A percentile compares a stretch with the other conserved stretches of the same genome.
Evolutionary conservation across 2,329 filamentous ascomycete species (phyloP).

Genomic region (Hymenoscyphus fraxineus): DNA sequence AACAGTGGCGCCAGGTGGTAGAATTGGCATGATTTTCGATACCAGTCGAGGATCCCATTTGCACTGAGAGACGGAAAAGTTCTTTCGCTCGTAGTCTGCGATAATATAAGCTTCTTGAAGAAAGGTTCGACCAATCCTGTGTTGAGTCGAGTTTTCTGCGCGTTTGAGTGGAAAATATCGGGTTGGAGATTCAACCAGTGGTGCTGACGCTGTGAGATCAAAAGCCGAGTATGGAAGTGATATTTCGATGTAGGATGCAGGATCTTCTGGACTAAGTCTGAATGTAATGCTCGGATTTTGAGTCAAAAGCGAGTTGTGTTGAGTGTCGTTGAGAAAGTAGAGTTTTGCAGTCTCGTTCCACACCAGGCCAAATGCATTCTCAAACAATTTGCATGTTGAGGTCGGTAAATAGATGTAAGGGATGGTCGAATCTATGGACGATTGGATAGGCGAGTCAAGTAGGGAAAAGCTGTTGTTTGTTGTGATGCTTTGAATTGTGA

Average conservation of each 20-base stretch:
- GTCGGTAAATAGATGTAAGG: constrained; percentile 39
- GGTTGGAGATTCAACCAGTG: constrained; percentile 9
- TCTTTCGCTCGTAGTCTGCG: constrained; percentile 38
- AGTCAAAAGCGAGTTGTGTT: constrained; percentile 26
- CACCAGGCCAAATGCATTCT: constrained; percentile 34
- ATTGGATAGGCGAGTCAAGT: constrained; percentile 28
- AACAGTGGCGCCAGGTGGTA: constrained; percentile 26
- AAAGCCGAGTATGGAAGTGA: constrained; percentile 30
- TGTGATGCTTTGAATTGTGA: constrained; percentile 35
- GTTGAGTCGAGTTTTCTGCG: constrained; percentile 25
- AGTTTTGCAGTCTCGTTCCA: constrained; percentile 33
- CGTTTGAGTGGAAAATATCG: constrained; percentile 29
- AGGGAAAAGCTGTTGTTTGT: constrained; percentile 23
- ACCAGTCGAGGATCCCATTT: constrained; percentile 34
- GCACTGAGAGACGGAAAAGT: constrained; percentile 34
- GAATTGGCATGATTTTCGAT: constrained; percentile 18
- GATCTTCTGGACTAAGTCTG: constrained; percentile 19
- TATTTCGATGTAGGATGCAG: constrained; percentile 20
- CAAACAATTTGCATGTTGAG: constrained; percentile 36
- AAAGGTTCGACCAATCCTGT: constrained; percentile 29
- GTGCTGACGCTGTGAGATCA: constrained; percentile 31
- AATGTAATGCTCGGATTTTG: constrained; percentile 32
- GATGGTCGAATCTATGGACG: constrained; percentile 37
- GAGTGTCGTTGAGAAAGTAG: constrained; percentile 34
- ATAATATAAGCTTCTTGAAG: constrained; percentile 35